Conservation (phyloP, 768 basidiomycete species). For the Xerocomellus dryophilus region DNA sequence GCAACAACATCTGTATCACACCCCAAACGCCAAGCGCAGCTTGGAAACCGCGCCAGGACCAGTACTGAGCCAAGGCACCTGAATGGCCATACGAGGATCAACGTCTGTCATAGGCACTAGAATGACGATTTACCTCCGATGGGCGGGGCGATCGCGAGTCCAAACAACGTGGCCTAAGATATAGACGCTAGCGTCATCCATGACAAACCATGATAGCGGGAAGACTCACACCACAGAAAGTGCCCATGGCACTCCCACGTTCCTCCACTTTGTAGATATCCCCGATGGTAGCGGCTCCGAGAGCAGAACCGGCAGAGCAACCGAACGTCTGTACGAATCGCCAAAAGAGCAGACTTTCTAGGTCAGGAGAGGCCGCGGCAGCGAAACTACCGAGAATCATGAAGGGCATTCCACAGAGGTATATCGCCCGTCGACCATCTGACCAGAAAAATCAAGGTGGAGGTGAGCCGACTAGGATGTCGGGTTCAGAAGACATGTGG, state of each 20-base stretch:
- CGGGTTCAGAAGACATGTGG: not conserved
- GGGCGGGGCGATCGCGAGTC: conserved; percentile 60
- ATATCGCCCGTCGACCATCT: conserved; percentile 68
- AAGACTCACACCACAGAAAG: conserved; percentile 49
- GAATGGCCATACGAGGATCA: not conserved
- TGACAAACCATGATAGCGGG: not conserved
- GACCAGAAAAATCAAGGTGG: not conserved
- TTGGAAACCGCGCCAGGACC: conserved; percentile 67
- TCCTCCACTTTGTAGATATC: conserved; percentile 68
- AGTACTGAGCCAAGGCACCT: conserved; percentile 55
- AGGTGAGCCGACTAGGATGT: not conserved
- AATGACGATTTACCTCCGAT: conserved; percentile 42
- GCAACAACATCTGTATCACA: conserved; percentile 36
- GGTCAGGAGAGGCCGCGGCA: conserved; percentile 47
- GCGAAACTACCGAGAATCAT: conserved; percentile 58
- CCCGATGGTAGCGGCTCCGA: conserved; percentile 58
- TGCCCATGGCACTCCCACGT: conserved; percentile 56
- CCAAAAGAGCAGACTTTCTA: conserved; percentile 49
- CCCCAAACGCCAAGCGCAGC: conserved; percentile 41
- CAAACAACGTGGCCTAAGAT: conserved; percentile 46
- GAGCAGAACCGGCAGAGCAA: conserved; percentile 51
- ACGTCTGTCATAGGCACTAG: not conserved
- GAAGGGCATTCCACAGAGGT: conserved; percentile 57
- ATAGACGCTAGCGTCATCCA: not conserved
- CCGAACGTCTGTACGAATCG: conserved; percentile 68